Evolutionary conservation across 805 yeast species (phyloP).

Genomic region (Kodamaea fukazawae): DNA sequence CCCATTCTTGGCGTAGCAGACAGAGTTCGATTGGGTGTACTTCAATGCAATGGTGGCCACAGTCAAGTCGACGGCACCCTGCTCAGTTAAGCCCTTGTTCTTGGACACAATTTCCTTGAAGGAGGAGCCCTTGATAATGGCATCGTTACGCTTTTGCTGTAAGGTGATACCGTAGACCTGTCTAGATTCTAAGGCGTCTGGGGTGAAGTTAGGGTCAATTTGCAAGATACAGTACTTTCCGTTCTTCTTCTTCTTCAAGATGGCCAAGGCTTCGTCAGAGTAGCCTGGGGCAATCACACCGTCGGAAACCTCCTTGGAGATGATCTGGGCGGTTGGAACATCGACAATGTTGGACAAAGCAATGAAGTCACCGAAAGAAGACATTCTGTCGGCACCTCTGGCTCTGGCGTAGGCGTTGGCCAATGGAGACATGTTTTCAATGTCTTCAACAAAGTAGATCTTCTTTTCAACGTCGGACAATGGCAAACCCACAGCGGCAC

Average conservation of each 20-base stretch:
- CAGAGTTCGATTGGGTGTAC: constrained; percentile 98
- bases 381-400: constrained; percentile 99
- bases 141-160: constrained; percentile 97
- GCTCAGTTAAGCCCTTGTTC: constrained; percentile 84
- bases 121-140: constrained; percentile 84
- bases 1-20: constrained; percentile 97
- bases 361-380: constrained; percentile 97
- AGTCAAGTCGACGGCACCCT: constrained; percentile 88
- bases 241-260: constrained; percentile 88
- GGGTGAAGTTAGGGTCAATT: constrained; percentile 91
- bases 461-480: constrained; percentile 88
- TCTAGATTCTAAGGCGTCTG: constrained; percentile 80
- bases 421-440: constrained; percentile 91
- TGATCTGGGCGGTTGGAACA: constrained; percentile 92
- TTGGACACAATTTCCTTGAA: constrained; percentile 89
- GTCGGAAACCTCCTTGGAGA: constrained; percentile 95
- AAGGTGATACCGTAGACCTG: constrained; percentile 94
- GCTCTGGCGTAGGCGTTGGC: constrained; percentile 99
- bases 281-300: constrained; percentile 99
- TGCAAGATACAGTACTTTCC: constrained; percentile 97
- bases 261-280: constrained; percentile 85
- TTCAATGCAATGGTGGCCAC: constrained; percentile 97
- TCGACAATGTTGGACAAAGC: constrained; percentile 97
- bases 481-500: constrained; percentile 97
- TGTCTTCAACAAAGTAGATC: constrained; percentile 91